Evolutionary conservation across 352 stramenopile species (phyloP), one percentile per base, ranked within the genome.

Genomic region (Pythium dissotocum): DNA sequence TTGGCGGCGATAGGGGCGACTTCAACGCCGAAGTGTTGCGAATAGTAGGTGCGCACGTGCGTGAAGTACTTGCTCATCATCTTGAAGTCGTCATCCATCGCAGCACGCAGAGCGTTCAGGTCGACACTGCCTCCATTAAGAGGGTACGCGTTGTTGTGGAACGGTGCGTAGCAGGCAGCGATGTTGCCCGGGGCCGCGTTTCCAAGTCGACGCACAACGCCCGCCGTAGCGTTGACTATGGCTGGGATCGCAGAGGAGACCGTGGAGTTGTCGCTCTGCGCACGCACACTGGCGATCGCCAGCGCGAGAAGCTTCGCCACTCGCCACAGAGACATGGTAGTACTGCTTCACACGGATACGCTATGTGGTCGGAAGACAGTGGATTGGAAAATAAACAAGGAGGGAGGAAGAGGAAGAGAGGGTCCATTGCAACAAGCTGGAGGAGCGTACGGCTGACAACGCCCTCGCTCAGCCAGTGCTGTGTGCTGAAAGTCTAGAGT

Each of bases 1-100:
- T 78, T 77, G 26, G 63, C 67, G 0, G 79, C 79, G 58, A 80
- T 83, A 40, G 77, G 64, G n/a, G 80, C 72, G 4, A 87, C 66
- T 36, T 74, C 64, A 35, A 86, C 78, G 44, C 76, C 78, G 42
- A 73, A 85, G 57, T 79, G 84, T 54, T 80, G 71, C 59, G 83
- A 77, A 69, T 89, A 80, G 69, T 83, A 91, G 21, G 80, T 91
- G 48, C 79, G 80, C 57, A 87, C 77, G 48, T 83, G 73, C 4
- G 72, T 82, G 67, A 88, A 82, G 32, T 77, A 69, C 59, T 80
- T 33, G 30, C 66, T 71, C 44, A 88, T 78, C 33, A 82, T 70
- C 6, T 35, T 40, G 35, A 90, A 78, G 64, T 90, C 80, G 7
- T 71, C 57, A 46, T 87, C 77, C 30, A 74, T 74, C 4, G 68